phyloP scores from a whole-genome alignment of 208 protist genomes.

The Leishmania braziliensis region DNA sequence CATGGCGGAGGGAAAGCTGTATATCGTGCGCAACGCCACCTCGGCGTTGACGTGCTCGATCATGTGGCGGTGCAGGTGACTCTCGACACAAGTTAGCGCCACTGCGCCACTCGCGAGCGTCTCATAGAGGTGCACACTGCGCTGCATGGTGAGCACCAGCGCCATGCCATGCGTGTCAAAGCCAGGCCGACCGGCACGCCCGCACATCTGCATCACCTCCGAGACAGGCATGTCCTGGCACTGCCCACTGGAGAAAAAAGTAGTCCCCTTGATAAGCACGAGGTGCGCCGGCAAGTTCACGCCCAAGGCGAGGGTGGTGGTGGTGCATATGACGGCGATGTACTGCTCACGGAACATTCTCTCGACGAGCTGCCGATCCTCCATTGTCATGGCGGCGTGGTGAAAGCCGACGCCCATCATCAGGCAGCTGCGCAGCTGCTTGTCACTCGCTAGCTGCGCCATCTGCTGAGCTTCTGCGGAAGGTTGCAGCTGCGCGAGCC shows the following conservation, averaged over 20 bases:
- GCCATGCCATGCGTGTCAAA: constrained; percentile 86
- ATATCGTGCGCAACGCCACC: constrained; percentile 90
- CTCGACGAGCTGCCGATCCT: constrained; percentile 86
- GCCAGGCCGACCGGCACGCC: constrained; percentile 88
- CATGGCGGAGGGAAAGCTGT: constrained; percentile 63
- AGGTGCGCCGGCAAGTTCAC: constrained; percentile 94
- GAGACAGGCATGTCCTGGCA: constrained; percentile 94
- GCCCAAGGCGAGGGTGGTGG: constrained; percentile 92
- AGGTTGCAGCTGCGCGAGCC: constrained; percentile 35
- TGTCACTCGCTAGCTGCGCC: constrained; percentile 58
- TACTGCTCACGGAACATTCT: constrained; percentile 83
- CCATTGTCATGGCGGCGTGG: constrained; percentile 77
- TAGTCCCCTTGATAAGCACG: constrained; percentile 97
- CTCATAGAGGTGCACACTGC: constrained; percentile 63
- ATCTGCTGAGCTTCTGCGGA: constrained; percentile 38
- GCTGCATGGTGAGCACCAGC: constrained; percentile 88
- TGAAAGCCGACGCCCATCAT: constrained; percentile 86
- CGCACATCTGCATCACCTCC: constrained; percentile 99
- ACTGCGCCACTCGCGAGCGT: constrained; percentile 43
- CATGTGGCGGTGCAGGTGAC: constrained; percentile 82
- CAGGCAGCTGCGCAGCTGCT: constrained; percentile 64
- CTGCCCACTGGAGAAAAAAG: constrained; percentile 97
- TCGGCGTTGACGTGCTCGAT: constrained; percentile 95
- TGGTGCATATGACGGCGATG: constrained; percentile 90
- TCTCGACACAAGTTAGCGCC: constrained; percentile 56